Evolutionary conservation across 306 rosid species (phyloP).

Genomic region (Castanea sativa): DNA sequence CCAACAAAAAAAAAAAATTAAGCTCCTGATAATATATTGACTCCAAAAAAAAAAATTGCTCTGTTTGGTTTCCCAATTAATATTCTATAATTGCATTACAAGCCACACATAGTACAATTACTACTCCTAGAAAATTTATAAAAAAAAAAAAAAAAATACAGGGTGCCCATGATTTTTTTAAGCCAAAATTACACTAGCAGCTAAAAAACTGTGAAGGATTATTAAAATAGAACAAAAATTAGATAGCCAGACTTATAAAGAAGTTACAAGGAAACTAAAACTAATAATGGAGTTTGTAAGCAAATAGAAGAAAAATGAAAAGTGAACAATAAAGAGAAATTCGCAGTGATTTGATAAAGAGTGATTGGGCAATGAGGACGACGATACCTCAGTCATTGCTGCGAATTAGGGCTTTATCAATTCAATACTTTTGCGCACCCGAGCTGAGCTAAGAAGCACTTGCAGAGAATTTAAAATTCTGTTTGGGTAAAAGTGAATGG

Average conservation of each 20-base stretch:
- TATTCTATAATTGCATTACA: not conserved
- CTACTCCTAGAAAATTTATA: not conserved
- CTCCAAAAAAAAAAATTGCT: not conserved
- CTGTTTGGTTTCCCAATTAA: not conserved
- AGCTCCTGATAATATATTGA: not conserved
- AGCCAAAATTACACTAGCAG: too few species aligned
- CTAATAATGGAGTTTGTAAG: not conserved
- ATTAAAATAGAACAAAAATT: too few species aligned
- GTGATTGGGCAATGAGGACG: not conserved
- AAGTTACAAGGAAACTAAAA: not conserved
- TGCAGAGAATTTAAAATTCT: not conserved
- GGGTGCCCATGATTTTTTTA: too few species aligned
- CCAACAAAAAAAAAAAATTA: not conserved
- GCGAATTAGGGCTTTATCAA: slow-evolving; percentile 32
- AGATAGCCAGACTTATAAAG: too few species aligned
- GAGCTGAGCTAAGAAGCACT: too few species aligned
- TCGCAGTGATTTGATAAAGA: not conserved
- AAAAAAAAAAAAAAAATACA: not conserved
- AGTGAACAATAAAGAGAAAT: not conserved
- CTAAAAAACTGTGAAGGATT: too few species aligned
- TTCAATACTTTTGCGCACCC: too few species aligned
- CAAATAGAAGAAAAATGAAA: not conserved
- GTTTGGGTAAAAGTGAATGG: not conserved
- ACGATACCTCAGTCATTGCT: slow-evolving; percentile 75
- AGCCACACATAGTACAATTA: not conserved